phyloP scores from a whole-genome alignment of 2,329 filamentous ascomycete genomes.

The Triangularia verruculosa region DNA sequence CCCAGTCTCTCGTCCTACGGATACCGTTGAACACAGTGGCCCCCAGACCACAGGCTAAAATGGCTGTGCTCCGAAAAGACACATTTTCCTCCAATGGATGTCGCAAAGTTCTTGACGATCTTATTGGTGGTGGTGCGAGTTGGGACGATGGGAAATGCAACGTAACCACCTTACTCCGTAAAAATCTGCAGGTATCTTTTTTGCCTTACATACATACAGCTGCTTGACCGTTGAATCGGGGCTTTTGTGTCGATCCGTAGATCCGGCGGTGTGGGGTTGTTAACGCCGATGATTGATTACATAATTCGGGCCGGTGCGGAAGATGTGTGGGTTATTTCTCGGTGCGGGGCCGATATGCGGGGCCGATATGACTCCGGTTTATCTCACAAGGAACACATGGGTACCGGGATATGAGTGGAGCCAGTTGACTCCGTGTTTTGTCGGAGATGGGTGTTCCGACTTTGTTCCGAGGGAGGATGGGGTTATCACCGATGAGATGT shows the following conservation, averaged over 20 bases:
- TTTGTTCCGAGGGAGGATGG: background rate
- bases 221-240: background rate
- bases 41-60: background rate
- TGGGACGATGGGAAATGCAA: background rate
- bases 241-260: background rate
- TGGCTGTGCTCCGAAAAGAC: background rate
- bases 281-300: background rate
- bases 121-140: background rate
- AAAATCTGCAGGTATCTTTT: background rate
- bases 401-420: background rate
- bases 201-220: background rate
- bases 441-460: background rate
- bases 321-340: background rate
- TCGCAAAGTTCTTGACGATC: background rate
- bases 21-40: background rate
- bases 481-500: background rate
- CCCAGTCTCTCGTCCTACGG: background rate
- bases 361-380: background rate
- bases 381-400: background rate
- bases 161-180: background rate
- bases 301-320: background rate
- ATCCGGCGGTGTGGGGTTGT: background rate
- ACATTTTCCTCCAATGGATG: background rate
- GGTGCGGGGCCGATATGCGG: background rate
- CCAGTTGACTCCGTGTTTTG: background rate